phyloP scores from a whole-genome alignment of 257 asterid species.

The Fraxinus anomala region DNA sequence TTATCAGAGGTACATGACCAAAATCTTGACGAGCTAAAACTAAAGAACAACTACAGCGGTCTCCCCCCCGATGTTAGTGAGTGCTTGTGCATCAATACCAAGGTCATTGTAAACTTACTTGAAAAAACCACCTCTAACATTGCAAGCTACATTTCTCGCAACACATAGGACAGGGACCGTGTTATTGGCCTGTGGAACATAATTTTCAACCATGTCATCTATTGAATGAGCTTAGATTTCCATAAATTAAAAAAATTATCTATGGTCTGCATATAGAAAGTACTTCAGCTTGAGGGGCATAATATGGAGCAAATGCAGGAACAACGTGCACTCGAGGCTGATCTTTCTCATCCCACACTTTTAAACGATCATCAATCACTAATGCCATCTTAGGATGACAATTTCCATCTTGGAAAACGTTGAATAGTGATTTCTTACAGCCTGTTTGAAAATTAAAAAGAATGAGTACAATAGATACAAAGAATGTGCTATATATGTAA shows the following conservation, averaged over 20 bases:
- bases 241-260: not conserved
- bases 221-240: constrained; percentile 8
- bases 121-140: constrained; percentile 93
- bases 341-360: constrained; percentile 98
- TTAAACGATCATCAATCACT: constrained; percentile 95
- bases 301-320: constrained; percentile 98
- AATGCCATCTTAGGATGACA: constrained; percentile 97
- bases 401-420: constrained; percentile 82
- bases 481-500: constrained; percentile 6
- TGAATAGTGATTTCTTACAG: constrained; percentile 74
- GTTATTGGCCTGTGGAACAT: constrained; percentile 63
- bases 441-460: constrained; percentile 45
- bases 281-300: constrained; percentile 98
- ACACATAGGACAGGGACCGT: constrained; percentile 87
- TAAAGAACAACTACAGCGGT: constrained; percentile 14
- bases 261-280: constrained; percentile 18
- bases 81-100: not conserved
- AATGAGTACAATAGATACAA: not conserved
- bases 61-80: not conserved
- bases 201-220: constrained; percentile 28
- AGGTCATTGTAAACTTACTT: constrained; percentile 59
- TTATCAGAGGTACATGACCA: constrained; percentile 13
- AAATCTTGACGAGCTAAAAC: constrained; percentile 21
- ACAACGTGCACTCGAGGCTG: constrained; percentile 97
- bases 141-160: constrained; percentile 98